phyloP scores from a whole-genome alignment of 1,139 yeast species.

The Saccharomycopsis hybrid region DNA sequence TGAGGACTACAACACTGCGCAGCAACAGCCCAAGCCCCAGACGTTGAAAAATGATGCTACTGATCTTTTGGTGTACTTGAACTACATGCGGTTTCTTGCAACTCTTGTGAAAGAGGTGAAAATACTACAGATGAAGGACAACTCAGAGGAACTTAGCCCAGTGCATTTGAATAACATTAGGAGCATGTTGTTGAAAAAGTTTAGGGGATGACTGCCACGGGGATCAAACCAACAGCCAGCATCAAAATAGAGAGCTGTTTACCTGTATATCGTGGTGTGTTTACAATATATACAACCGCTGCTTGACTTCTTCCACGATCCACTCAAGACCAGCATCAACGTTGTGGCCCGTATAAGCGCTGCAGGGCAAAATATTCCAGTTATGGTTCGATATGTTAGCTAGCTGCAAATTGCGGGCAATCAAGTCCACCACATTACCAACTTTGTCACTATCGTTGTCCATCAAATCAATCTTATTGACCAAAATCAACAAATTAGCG shows the following conservation, averaged over 20 bases:
- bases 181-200: constrained; percentile 13
- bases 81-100: constrained; percentile 15
- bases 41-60: constrained; percentile 14
- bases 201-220: constrained; percentile 19
- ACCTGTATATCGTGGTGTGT: too few species aligned
- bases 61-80: constrained; percentile 18
- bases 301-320: constrained; percentile 37
- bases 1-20: background rate
- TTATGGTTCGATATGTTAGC: constrained; percentile 26
- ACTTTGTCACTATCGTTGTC: constrained; percentile 22
- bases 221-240: too few species aligned
- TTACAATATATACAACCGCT: constrained; percentile 31
- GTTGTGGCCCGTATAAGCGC: constrained; percentile 55
- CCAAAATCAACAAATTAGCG: constrained; percentile 46
- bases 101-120: constrained; percentile 15
- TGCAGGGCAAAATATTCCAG: constrained; percentile 40
- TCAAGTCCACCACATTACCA: constrained; percentile 21
- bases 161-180: constrained; percentile 20
- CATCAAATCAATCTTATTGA: constrained; percentile 54
- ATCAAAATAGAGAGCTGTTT: too few species aligned
- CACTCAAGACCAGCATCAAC: constrained; percentile 43
- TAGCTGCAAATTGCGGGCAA: constrained; percentile 23
- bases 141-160: constrained; percentile 9
- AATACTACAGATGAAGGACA: constrained; percentile 8
- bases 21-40: background rate